Evolutionary conservation across 805 yeast genomes (phyloP), one percentile per base, ranked within the genome.

Genomic region (Saccharomyces paradoxus): DNA sequence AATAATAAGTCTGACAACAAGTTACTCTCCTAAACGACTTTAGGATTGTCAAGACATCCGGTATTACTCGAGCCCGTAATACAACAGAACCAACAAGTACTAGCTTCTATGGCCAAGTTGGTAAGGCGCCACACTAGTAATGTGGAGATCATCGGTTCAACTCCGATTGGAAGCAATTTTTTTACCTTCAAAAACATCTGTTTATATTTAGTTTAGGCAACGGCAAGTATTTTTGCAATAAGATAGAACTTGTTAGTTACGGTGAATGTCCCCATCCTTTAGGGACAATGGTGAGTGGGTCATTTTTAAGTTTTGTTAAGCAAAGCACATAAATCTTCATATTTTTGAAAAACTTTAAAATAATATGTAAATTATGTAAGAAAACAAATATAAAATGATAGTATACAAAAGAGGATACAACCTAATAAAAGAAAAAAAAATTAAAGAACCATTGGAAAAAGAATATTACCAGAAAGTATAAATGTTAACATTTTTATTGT

Each of bases 61-160:
- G n/a, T n/a, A n/a, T n/a, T n/a, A n/a, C n/a, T n/a, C n/a, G n/a
- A n/a, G n/a, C n/a, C n/a, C n/a, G n/a, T n/a, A n/a, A n/a, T n/a
- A n/a, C n/a, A n/a, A n/a, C n/a, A n/a, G n/a, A n/a, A 26, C 27
- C 27, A 26, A 26, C 27, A 26, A 26, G 27, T 26, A 26, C 27
- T 4, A 55, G 79, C 80, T 78, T 76, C 74, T 77, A 77, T 77
- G 81, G 81, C 81, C 81, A 77, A 78, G 80, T 75, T 81, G 88
- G 88, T 83, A 82, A 84, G 86, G 89, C 88, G 88, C 82, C 83
- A 84, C 88, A 83, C 88, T 83, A 82, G 88, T 84, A 83, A 84
- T 84, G 88, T 83, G 82, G 83, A 82, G 87, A 84, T 83, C 88
- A 82, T 83, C 85, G 81, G 86, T 81, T 81, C 86, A 77, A 81